Evolutionary conservation across 1,284 basidiomycete genomes (phyloP).

Genomic region (Malassezia vespertilionis): DNA sequence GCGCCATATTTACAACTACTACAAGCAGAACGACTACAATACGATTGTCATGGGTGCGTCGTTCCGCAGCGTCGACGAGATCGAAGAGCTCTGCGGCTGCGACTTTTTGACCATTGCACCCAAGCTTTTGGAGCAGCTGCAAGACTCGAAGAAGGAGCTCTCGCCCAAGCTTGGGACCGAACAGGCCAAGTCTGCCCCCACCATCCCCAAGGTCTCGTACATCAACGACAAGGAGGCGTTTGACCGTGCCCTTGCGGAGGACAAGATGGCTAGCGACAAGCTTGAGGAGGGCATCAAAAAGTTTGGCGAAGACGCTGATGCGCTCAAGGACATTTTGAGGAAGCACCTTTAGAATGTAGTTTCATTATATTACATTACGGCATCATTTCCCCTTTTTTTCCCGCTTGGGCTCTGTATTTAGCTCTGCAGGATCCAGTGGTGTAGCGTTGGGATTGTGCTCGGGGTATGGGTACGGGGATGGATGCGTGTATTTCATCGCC

Average conservation of each 20-base stretch:
- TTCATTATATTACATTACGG: not conserved
- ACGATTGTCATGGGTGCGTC: slow-evolving; percentile 99
- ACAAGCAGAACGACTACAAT: slow-evolving; percentile 96
- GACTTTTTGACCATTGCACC: slow-evolving; percentile 91
- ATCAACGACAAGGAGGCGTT: slow-evolving; percentile 90
- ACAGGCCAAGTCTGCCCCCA: slow-evolving; percentile 56
- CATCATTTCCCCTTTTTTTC: not conserved
- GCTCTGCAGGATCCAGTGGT: slow-evolving; percentile 11
- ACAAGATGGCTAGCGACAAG: slow-evolving; percentile 47
- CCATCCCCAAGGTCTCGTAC: slow-evolving; percentile 69
- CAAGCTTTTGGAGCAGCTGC: slow-evolving; percentile 77
- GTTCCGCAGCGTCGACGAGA: slow-evolving; percentile 78
- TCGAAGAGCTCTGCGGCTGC: slow-evolving; percentile 84
- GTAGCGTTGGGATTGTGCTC: not conserved
- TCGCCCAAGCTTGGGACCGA: slow-evolving; percentile 71
- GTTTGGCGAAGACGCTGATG: slow-evolving; percentile 86
- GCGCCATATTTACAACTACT: slow-evolving; percentile 86
- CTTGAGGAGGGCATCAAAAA: slow-evolving; percentile 74
- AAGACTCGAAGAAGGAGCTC: slow-evolving; percentile 65
- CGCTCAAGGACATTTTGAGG: slow-evolving; percentile 72
- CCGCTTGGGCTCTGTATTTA: slow-evolving; percentile 6
- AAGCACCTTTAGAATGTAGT: slow-evolving; percentile 60
- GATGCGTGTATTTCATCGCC: not conserved
- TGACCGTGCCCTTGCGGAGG: slow-evolving; percentile 72
- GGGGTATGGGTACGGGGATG: not conserved